Percentiles rank a stretch among this genome's conserved stretches.
Evolutionary conservation across 768 basidiomycete species (phyloP).

Genomic region (Trametes gibbosa): DNA sequence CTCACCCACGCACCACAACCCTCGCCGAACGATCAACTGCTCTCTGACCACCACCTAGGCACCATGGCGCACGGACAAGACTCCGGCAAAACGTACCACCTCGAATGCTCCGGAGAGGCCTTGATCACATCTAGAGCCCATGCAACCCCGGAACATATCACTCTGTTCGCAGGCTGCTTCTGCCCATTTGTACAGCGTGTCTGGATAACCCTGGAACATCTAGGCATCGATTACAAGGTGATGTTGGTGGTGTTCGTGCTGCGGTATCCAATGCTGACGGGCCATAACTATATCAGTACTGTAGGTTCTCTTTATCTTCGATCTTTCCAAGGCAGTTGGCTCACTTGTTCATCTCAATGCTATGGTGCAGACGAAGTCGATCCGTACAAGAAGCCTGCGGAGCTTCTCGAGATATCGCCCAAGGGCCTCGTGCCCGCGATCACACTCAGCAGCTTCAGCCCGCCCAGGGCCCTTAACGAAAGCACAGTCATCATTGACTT

Average conservation of each 20-base stretch:
- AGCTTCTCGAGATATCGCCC: constrained; percentile 77
- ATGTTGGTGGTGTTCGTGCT: constrained; percentile 9
- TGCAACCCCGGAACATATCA: constrained; percentile 47
- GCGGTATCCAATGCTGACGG: background rate
- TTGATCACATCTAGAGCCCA: constrained; percentile 56
- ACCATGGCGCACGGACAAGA: constrained; percentile 25
- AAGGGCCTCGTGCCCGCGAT: constrained; percentile 79
- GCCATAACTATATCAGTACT: constrained; percentile 32
- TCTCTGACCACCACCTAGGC: too few species aligned
- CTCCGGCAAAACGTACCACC: constrained; percentile 40
- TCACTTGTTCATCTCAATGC: background rate
- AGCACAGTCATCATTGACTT: constrained; percentile 79
- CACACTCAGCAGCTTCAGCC: constrained; percentile 49
- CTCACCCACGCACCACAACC: background rate
- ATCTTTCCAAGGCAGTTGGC: background rate
- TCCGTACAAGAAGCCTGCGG: constrained; percentile 78
- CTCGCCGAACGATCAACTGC: background rate
- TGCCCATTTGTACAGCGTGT: constrained; percentile 83
- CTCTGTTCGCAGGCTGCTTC: constrained; percentile 70
- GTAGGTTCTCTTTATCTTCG: constrained; percentile 26
- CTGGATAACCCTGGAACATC: constrained; percentile 72
- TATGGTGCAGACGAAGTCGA: constrained; percentile 64
- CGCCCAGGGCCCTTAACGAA: constrained; percentile 69
- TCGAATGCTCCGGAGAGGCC: constrained; percentile 47
- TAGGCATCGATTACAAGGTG: constrained; percentile 70